phyloP scores from a whole-genome alignment of 2,329 filamentous ascomycete species.

The Raffaelea ambrosiae region DNA sequence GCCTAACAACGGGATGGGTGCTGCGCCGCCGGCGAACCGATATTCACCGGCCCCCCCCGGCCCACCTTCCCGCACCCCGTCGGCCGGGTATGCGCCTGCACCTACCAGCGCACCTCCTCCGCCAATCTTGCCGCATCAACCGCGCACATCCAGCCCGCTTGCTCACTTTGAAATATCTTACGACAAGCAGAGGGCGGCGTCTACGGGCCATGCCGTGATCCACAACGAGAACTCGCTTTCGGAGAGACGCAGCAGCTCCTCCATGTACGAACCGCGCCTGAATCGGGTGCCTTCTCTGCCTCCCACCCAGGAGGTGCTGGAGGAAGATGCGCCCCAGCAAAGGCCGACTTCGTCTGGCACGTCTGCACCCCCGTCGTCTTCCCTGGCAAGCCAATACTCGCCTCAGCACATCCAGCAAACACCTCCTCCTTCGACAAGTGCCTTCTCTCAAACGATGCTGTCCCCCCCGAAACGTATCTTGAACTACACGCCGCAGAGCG shows the following conservation, averaged over 20 bases:
- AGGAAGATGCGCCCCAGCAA: slow-evolving; percentile 35
- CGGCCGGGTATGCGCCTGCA: slow-evolving; percentile 28
- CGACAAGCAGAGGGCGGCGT: slow-evolving; percentile 18
- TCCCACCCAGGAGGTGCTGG: slow-evolving; percentile 54
- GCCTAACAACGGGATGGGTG: slow-evolving; percentile 29
- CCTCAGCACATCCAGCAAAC: slow-evolving; percentile 15
- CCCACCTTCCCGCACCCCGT: slow-evolving; percentile 28
- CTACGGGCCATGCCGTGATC: slow-evolving; percentile 15
- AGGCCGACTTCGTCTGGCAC: slow-evolving; percentile 9
- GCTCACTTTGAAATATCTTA: slow-evolving; percentile 53
- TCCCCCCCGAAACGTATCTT: slow-evolving; percentile 50
- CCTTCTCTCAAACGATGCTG: slow-evolving; percentile 21
- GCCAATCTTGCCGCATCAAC: slow-evolving; percentile 47
- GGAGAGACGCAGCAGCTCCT: slow-evolving; percentile 42
- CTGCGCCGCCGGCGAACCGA: slow-evolving; percentile 32
- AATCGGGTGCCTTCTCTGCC: slow-evolving; percentile 50
- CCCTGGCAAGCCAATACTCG: slow-evolving; percentile 4
- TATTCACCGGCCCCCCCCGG: slow-evolving; percentile 44
- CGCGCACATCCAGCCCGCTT: slow-evolving; percentile 57
- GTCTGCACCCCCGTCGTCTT: slow-evolving; percentile 5
- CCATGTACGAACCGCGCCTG: slow-evolving; percentile 43
- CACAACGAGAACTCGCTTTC: slow-evolving; percentile 27
- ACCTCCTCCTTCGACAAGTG: background rate
- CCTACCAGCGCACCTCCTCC: slow-evolving; percentile 30
- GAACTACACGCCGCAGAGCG: slow-evolving; percentile 39